Evolutionary conservation across 805 yeast genomes (phyloP).

Genomic region (Teunomyces gatunensis): DNA sequence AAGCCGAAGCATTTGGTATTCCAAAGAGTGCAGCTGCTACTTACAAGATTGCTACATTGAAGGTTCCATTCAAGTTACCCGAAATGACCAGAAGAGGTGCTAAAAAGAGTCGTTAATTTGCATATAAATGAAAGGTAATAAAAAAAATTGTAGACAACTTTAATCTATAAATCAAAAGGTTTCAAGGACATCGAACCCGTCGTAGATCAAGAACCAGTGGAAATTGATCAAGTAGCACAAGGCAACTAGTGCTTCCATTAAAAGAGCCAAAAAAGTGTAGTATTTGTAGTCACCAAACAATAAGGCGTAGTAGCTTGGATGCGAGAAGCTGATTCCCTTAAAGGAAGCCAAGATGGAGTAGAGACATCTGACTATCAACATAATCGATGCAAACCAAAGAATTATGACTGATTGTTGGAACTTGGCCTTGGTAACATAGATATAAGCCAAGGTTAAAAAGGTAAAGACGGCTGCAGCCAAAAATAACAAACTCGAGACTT

Average conservation of each 20-base stretch:
- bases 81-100: constrained; percentile 66
- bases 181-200: neutral
- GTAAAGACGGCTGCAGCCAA: constrained; percentile 1
- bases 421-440: neutral
- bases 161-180: neutral
- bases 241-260: constrained; percentile 8
- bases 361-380: constrained; percentile 8
- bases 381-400: neutral
- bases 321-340: constrained; percentile 4
- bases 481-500: constrained; percentile 5
- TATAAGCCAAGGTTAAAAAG: neutral
- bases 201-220: constrained; percentile 6
- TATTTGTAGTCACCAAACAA: constrained; percentile 10
- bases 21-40: constrained; percentile 57
- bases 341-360: constrained; percentile 4
- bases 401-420: neutral
- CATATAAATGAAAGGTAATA: neutral
- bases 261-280: constrained; percentile 7
- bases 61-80: constrained; percentile 88
- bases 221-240: constrained; percentile 2
- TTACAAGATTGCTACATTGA: constrained; percentile 77
- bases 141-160: neutral
- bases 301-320: constrained; percentile 5
- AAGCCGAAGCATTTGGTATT: constrained; percentile 70
- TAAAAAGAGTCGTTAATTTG: constrained; percentile 4